These are phyloP conservation scores for Pyrus pyrifolia DNA, from an alignment of 306 rosid species.

Conservation along the genomic window DNA sequence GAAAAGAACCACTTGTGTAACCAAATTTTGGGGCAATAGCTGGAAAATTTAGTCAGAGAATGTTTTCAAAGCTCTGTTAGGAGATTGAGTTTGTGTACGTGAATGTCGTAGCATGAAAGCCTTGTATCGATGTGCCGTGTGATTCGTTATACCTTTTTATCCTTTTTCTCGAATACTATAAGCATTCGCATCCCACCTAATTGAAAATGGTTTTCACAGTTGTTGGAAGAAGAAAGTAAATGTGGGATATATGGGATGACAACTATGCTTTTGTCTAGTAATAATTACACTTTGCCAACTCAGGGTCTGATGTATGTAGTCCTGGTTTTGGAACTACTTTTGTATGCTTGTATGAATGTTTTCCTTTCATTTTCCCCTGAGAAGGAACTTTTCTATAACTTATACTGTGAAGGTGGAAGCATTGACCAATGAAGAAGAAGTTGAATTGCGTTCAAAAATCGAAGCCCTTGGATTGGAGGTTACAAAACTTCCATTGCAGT, in stretches of 20 bases:
- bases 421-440: conserved; percentile 85
- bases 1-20: neutral
- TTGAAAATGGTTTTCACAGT: neutral
- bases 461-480: conserved; percentile 93
- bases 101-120: neutral
- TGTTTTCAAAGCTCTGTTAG: neutral
- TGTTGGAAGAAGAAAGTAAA: neutral
- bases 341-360: neutral
- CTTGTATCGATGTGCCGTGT: neutral
- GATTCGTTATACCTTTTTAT: neutral
- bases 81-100: neutral
- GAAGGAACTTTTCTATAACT: conserved; percentile 5
- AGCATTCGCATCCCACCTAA: neutral
- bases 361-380: neutral
- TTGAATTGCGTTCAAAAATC: conserved; percentile 79
- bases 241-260: neutral
- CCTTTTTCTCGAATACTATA: neutral
- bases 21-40: neutral
- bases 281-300: neutral
- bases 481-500: conserved; percentile 73
- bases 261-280: neutral
- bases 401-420: conserved; percentile 59
- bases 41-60: neutral
- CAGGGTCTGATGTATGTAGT: neutral
- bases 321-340: neutral